A percentile compares a stretch with the other conserved stretches of the same genome.
Conservation (phyloP, 306 rosid genomes). For the Lathyrus sativus region DNA sequence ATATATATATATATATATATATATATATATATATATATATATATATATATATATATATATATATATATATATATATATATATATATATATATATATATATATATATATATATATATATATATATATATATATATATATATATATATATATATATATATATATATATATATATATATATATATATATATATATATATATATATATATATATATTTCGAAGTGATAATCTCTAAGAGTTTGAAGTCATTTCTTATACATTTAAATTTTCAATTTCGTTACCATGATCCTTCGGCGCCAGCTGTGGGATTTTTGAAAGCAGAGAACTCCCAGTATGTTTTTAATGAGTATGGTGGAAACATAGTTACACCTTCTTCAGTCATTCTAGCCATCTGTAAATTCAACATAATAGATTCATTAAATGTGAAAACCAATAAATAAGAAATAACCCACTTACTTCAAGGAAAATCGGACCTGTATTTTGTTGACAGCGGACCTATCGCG, state of each 20-base stretch:
- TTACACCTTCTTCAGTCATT: background rate
- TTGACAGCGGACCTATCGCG: constrained; percentile 79
- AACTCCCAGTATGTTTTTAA: background rate
- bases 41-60: too few relatives aligned
- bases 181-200: too few relatives aligned
- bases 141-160: too few relatives aligned
- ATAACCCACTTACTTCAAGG: background rate
- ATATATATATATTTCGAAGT: background rate
- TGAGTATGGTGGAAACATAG: background rate
- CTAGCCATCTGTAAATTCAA: background rate
- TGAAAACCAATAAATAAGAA: background rate
- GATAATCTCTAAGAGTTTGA: background rate
- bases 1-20: too few relatives aligned
- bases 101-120: too few relatives aligned
- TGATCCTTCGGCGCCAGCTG: background rate
- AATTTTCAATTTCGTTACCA: background rate
- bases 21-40: too few relatives aligned
- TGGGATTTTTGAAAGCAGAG: constrained; percentile 5
- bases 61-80: too few relatives aligned
- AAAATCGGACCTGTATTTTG: constrained; percentile 54
- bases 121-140: too few relatives aligned
- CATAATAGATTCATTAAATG: background rate
- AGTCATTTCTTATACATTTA: background rate
- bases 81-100: too few relatives aligned
- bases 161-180: too few relatives aligned